Percentiles rank a stretch among this genome's conserved stretches.
These are phyloP conservation scores for Eucalyptus victrix DNA, from an alignment of 345 rosid species.

Conservation along the genomic window DNA sequence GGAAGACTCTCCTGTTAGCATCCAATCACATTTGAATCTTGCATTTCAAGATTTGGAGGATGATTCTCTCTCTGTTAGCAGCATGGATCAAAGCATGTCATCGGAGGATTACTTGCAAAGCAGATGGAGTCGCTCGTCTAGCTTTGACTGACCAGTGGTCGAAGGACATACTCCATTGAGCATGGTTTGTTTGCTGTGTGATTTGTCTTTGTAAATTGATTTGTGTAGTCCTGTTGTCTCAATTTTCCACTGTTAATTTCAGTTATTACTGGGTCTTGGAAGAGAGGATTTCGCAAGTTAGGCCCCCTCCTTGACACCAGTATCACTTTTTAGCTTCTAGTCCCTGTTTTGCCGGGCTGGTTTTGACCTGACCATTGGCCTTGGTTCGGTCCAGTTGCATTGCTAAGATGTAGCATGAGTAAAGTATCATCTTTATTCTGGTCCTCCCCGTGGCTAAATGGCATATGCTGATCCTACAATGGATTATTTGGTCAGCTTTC, in stretches of 20 bases:
- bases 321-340: not conserved
- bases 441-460: not conserved
- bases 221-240: not conserved
- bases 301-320: conserved; percentile 30
- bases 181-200: not conserved
- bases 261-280: conserved; percentile 20
- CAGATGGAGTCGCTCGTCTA: conserved; percentile 70
- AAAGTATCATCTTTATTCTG: not conserved
- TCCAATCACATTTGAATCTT: conserved; percentile 75
- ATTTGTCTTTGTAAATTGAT: not conserved
- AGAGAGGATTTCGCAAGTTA: conserved; percentile 31
- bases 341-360: not conserved
- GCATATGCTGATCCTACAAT: not conserved
- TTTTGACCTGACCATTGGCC: not conserved
- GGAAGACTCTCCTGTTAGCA: conserved; percentile 32
- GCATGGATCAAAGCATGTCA: conserved; percentile 40
- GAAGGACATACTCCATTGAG: not conserved
- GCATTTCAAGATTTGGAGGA: conserved; percentile 76
- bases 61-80: conserved; percentile 49
- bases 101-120: conserved; percentile 71
- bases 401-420: not conserved
- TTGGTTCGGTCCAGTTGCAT: not conserved
- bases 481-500: not conserved
- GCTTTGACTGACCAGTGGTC: conserved; percentile 30
- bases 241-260: not conserved